phyloP scores from a whole-genome alignment of 768 basidiomycete genomes.

The Pulveroboletus sp. region DNA sequence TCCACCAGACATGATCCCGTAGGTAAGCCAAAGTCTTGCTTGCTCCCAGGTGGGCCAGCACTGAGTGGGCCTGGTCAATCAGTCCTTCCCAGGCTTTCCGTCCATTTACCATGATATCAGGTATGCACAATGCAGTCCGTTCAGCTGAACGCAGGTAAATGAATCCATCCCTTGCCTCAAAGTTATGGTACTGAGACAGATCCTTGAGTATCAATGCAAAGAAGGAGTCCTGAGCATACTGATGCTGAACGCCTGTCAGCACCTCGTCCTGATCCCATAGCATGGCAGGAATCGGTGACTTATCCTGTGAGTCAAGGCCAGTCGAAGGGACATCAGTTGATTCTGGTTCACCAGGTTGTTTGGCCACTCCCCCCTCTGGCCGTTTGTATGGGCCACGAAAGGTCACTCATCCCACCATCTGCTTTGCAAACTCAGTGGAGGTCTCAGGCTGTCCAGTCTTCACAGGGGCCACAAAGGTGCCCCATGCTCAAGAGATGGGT shows the following conservation, averaged over 20 bases:
- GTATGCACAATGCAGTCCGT: conserved; percentile 24
- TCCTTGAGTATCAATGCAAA: not conserved
- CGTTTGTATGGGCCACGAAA: not conserved
- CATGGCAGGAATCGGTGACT: too few species aligned
- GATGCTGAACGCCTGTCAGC: not conserved
- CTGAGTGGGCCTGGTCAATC: too few species aligned
- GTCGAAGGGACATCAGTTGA: too few species aligned
- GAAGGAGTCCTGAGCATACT: not conserved
- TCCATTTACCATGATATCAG: conserved; percentile 4
- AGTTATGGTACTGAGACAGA: conserved; percentile 15
- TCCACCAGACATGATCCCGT: too few species aligned
- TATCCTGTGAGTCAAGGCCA: too few species aligned
- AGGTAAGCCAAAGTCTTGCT: too few species aligned
- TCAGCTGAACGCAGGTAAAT: conserved; percentile 11
- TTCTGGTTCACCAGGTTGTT: too few species aligned
- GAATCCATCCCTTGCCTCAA: conserved; percentile 14
- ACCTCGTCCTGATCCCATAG: too few species aligned
- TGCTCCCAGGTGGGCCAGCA: too few species aligned
- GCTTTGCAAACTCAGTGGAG: not conserved
- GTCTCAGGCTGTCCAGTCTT: not conserved
- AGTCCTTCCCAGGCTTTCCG: conserved; percentile 27
- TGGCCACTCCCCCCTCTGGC: too few species aligned
- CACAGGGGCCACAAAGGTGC: not conserved
- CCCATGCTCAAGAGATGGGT: too few species aligned
- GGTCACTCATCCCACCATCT: not conserved